These are phyloP conservation scores for Phytomonas francai DNA, from an alignment of 208 protist species.

Conservation along the genomic window DNA sequence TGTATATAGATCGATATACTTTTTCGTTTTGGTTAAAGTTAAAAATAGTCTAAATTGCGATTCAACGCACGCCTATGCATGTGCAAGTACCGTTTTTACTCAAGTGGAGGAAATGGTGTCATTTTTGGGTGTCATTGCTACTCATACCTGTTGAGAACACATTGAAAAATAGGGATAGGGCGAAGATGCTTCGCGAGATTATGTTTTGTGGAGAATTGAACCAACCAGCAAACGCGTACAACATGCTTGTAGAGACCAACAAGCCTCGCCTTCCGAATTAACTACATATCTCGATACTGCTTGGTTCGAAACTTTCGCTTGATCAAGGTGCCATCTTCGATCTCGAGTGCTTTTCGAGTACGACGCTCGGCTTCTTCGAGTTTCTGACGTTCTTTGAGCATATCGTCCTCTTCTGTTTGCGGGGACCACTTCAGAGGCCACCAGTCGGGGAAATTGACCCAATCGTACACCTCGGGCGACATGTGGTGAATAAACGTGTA, in stretches of 20 bases:
- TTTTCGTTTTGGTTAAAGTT: not conserved
- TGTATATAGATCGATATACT: not conserved
- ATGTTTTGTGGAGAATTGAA: no score
- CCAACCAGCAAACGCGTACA: no score
- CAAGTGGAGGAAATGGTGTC: no score
- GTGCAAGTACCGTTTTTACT: no score
- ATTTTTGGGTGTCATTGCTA: no score
- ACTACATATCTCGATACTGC: conserved; percentile 54
- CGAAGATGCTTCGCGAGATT: no score
- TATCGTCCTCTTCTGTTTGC: conserved; percentile 71
- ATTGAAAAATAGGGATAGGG: no score
- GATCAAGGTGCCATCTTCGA: conserved; percentile 59
- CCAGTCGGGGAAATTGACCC: conserved; percentile 88
- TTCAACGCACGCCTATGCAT: no score
- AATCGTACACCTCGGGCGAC: conserved; percentile 79
- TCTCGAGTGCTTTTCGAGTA: conserved; percentile 53
- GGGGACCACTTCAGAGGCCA: conserved; percentile 77
- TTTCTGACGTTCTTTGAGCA: conserved; percentile 67
- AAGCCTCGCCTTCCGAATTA: not conserved
- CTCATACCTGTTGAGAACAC: no score
- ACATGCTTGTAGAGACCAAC: not conserved
- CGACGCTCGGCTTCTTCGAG: conserved; percentile 72
- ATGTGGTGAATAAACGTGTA: conserved; percentile 71
- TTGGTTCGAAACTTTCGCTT: conserved; percentile 70
- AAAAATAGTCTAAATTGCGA: conserved; percentile 1